Conservation (phyloP, 192 early-diverging fungal species). For the Chytriomyces hyalinus region DNA sequence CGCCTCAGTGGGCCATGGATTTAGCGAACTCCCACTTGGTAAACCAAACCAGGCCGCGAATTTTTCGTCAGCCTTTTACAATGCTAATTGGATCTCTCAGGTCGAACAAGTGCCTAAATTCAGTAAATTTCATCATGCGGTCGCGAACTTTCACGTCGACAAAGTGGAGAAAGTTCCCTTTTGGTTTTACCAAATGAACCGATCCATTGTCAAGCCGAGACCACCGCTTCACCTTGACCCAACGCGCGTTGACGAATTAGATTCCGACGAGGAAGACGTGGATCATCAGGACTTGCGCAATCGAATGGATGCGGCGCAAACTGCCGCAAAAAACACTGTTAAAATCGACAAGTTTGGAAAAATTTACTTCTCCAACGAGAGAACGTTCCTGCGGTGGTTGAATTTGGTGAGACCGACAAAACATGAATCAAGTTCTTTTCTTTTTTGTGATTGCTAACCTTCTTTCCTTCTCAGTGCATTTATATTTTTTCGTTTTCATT, state of each 20-base stretch:
- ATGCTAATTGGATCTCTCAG: conserved; percentile 1
- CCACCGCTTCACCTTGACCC: conserved; percentile 25
- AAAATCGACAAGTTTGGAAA: conserved; percentile 60
- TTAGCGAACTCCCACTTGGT: conserved; percentile 84
- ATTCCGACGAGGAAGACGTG: conserved; percentile 33
- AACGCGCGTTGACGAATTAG: conserved; percentile 26
- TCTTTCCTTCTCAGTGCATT: neutral
- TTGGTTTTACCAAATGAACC: conserved; percentile 93
- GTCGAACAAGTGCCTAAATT: conserved; percentile 93
- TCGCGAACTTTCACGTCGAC: conserved; percentile 71
- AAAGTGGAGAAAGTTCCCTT: conserved; percentile 83
- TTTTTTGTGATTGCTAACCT: neutral
- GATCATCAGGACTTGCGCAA: neutral
- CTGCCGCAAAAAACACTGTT: conserved; percentile 23
- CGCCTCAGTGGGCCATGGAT: conserved; percentile 88
- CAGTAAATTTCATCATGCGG: conserved; percentile 94
- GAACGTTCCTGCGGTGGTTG: conserved; percentile 90
- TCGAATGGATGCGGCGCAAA: neutral
- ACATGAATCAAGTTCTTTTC: neutral
- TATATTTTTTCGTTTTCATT: conserved; percentile 13
- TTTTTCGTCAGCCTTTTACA: neutral
- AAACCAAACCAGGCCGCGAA: neutral
- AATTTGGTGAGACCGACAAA: conserved; percentile 58
- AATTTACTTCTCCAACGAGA: conserved; percentile 94
- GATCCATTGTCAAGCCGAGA: conserved; percentile 82